phyloP scores from a whole-genome alignment of 2,329 filamentous ascomycete genomes.

The Aureobasidium sp. region DNA sequence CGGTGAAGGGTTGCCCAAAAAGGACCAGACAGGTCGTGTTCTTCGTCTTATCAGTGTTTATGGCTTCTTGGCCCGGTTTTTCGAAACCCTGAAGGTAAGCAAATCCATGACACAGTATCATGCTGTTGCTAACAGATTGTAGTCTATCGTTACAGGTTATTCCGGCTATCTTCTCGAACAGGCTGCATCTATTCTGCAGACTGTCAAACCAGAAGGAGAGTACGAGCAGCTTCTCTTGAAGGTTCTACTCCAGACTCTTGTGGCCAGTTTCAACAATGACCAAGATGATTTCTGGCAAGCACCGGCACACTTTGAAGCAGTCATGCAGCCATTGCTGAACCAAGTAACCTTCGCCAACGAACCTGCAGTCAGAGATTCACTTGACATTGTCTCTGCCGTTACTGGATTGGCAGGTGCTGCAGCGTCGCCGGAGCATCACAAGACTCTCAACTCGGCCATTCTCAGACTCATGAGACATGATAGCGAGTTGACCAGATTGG shows the following conservation, averaged over 20 bases:
- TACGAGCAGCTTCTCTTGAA: conserved; percentile 57
- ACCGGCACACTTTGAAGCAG: conserved; percentile 72
- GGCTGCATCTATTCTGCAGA: conserved; percentile 56
- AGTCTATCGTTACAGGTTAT: conserved; percentile 87
- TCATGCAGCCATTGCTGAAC: conserved; percentile 61
- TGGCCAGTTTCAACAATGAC: conserved; percentile 75
- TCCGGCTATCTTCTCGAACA: conserved; percentile 76
- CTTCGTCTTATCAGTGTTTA: conserved; percentile 70
- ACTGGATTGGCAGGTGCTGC: conserved; percentile 73
- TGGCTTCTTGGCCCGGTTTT: conserved; percentile 72
- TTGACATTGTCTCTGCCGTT: conserved; percentile 64
- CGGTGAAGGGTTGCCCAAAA: conserved; percentile 52
- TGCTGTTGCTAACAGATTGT: not conserved
- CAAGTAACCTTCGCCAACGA: conserved; percentile 44
- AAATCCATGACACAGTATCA: not conserved
- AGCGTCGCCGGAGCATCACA: conserved; percentile 82
- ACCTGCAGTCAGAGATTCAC: conserved; percentile 21
- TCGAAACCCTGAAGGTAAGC: conserved; percentile 64
- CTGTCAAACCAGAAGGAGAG: conserved; percentile 35
- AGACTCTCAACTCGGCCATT: conserved; percentile 73
- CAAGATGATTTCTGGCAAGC: conserved; percentile 95
- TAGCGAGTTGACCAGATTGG: conserved; percentile 64
- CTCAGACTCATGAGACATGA: conserved; percentile 73
- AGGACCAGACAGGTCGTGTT: conserved; percentile 51
- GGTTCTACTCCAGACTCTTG: conserved; percentile 63